These are phyloP conservation scores for Prunus armeniaca DNA, from an alignment of 306 rosid species.

Conservation along the genomic window DNA sequence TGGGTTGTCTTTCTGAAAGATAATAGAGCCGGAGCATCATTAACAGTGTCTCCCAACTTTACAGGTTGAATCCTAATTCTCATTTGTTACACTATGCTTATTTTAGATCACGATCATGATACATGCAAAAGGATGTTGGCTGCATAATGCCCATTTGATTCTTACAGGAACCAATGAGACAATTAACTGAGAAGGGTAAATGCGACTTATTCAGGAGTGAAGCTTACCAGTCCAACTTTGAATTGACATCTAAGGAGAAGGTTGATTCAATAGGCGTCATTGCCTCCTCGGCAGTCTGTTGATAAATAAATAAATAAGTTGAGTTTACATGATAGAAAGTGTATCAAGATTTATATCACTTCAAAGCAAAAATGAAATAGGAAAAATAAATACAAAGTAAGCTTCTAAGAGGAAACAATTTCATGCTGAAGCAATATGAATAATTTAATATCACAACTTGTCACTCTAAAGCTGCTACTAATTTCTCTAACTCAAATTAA, in stretches of 20 bases:
- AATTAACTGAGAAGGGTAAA: conserved; percentile 1
- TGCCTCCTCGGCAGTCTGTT: conserved; percentile 92
- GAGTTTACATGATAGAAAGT: conserved; percentile 6
- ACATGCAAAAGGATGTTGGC: background rate
- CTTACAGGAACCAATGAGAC: background rate
- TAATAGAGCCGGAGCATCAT: background rate
- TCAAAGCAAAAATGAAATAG: background rate
- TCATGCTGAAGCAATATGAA: background rate
- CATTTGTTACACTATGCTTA: background rate
- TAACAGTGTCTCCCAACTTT: background rate
- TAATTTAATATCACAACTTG: background rate
- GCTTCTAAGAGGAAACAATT: background rate
- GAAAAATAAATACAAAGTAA: background rate
- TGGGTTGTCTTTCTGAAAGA: background rate
- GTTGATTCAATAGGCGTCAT: conserved; percentile 98
- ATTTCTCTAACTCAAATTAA: conserved; percentile 3
- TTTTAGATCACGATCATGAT: background rate
- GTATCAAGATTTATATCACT: background rate
- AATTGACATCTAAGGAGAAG: conserved; percentile 86
- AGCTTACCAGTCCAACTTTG: conserved; percentile 91
- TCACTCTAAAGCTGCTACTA: background rate
- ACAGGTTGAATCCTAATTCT: background rate
- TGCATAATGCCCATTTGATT: background rate
- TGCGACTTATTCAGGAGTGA: background rate
- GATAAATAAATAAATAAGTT: conserved; percentile 7